A percentile compares a stretch with the other conserved stretches of the same genome.
phyloP scores from a whole-genome alignment of 495 filamentous ascomycete species.

The Opeltia flavorubescens region DNA sequence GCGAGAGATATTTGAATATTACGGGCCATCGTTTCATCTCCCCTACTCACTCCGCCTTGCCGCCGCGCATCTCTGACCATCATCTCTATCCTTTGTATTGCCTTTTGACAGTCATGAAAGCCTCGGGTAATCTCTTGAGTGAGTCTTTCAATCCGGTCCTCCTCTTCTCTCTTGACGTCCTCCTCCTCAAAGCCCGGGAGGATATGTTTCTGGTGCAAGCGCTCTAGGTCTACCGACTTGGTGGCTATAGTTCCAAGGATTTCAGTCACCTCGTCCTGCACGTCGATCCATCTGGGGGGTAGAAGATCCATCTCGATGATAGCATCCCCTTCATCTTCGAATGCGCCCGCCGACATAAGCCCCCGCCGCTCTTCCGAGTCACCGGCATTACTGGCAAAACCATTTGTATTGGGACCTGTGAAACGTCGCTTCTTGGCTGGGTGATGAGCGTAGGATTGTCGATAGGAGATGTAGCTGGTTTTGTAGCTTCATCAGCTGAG shows the following conservation, averaged over 20 bases:
- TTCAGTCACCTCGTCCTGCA: constrained; percentile 86
- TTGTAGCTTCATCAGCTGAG: constrained; percentile 3
- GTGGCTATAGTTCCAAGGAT: constrained; percentile 64
- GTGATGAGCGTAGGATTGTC: constrained; percentile 93
- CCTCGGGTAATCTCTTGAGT: constrained; percentile 78
- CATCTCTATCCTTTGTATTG: constrained; percentile 71
- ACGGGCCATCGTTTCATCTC: constrained; percentile 87
- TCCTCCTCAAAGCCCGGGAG: constrained; percentile 95
- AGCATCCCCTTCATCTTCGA: constrained; percentile 80
- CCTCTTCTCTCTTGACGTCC: constrained; percentile 66
- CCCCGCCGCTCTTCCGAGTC: constrained; percentile 70
- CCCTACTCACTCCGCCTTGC: constrained; percentile 51
- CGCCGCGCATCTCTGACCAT: constrained; percentile 67
- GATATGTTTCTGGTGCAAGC: constrained; percentile 92
- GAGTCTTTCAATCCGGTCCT: constrained; percentile 74
- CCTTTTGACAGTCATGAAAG: constrained; percentile 79
- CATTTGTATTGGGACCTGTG: constrained; percentile 48
- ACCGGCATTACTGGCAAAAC: constrained; percentile 48
- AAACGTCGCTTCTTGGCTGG: constrained; percentile 73
- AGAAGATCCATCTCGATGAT: constrained; percentile 98
- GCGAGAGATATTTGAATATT: constrained; percentile 91
- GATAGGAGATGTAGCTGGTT: constrained; percentile 97
- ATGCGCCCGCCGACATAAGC: constrained; percentile 64
- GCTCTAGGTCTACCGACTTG: constrained; percentile 73
- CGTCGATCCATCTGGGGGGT: constrained; percentile 88